Evolutionary conservation across 1,284 basidiomycete genomes (phyloP), one percentile per base, ranked within the genome.

Genomic region (Sanguinoderma infundibulare): DNA sequence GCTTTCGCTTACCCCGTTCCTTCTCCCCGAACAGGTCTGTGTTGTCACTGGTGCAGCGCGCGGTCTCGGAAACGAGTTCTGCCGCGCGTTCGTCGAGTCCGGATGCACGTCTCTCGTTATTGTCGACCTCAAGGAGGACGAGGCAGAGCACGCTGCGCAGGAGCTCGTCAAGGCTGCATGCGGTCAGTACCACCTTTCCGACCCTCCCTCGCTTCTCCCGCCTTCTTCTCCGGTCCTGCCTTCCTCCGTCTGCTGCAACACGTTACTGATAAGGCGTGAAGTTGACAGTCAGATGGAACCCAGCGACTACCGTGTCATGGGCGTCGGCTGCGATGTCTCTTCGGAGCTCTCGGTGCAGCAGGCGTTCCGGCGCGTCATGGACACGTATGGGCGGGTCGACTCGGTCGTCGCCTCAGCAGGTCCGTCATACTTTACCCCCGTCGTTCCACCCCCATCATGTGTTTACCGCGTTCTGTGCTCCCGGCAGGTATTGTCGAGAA

Each of bases 1-100:
- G 22, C 26, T 28, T 52, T 40, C 24, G 32, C 61, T 57, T 53
- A 47, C 55, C 44, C 17, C 57, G 20, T 30, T 30, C 34, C 38
- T 49, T 10, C 42, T 26, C 42, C 49, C 24, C 28, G 30, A 7
- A 50, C 63, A 98, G 89, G 94, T 96, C 52, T 95, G 92, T 78
- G 81, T 97, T 67, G 88, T 98, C 58, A 98, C 96, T n/a, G 96
- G 96, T 56, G 97, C 91, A 56, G 96, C 95, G 17, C 85, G 93
- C 70, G 96, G 96, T 14, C 79, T 98, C 38, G 95, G 95, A 15
- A 86, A 92, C 70, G 89, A 95, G 75, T 95, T 98, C 75, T 95
- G 93, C 70, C 86, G 89, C 57, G 95, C 95, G 8, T 95, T 98
- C 75, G 74, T 96, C 67, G 89, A 93, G 77, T 93, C 93, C 20